Evolutionary conservation across 331 rosid genomes (phyloP).

Genomic region (Stylosanthes scabra): DNA sequence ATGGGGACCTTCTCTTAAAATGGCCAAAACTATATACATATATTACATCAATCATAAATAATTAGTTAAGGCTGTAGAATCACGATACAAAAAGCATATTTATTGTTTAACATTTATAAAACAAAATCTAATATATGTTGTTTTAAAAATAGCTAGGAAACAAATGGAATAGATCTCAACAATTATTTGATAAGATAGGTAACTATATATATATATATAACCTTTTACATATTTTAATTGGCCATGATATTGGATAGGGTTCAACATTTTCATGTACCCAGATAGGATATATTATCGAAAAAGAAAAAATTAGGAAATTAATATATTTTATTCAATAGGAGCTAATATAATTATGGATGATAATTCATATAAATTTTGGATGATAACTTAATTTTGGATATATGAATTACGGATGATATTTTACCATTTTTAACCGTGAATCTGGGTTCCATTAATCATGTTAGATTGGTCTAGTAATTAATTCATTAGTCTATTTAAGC

Average conservation of each 20-base stretch:
- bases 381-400: no score
- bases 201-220: not conserved
- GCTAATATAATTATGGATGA: no score
- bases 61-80: not conserved
- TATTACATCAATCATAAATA: not conserved
- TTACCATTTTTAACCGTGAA: no score
- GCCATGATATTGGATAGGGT: constrained; percentile 26
- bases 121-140: not conserved
- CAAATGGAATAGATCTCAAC: not conserved
- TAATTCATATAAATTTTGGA: no score
- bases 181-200: not conserved
- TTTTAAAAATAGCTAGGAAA: not conserved
- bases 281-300: no score
- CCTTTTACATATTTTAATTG: not conserved
- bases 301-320: no score
- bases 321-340: no score
- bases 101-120: not conserved
- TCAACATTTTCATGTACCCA: constrained; percentile 19
- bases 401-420: no score
- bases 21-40: not conserved
- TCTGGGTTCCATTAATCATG: no score
- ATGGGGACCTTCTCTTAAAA: constrained; percentile 21
- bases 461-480: no score
- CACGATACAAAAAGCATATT: constrained; percentile 3
- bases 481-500: no score